Base-by-base conservation (phyloP, 2,329 filamentous ascomycete genomes). In the Chaetothyriales sp. region DNA sequence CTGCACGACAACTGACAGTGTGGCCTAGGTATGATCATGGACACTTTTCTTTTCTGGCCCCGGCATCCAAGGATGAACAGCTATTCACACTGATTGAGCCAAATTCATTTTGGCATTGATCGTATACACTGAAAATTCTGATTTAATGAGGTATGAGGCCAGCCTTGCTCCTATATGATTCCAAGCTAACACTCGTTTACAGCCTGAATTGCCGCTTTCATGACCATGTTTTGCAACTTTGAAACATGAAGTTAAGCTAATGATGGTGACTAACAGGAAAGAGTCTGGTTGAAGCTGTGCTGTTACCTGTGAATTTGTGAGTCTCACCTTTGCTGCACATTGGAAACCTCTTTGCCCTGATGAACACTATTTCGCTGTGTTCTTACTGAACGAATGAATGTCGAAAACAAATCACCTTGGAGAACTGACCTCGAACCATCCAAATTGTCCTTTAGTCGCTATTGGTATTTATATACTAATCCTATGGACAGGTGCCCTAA, bases 11-110 rank as follows among this genome's bases (percentile, higher is more conserved):
- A 49, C 57, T 62, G 53, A 59, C 55, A 53, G 43, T 52, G 44
- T 43, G 53, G 55, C 51, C 45, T 58, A 61, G 59, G 67, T 68
- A 68, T 48, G 43, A 53, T 12, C 10, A 39, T 39, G 3, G 32
- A 39, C 15, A 15, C 10, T 39, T 45, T 55, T 55, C 49, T 55
- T 49, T 53, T 56, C 53, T 57, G 59, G 60, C 59, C 59, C 62
- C 63, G 65, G 68, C 69, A 59, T 70, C 67, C 64, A 60, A 79
- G 80, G 78, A 81, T 81, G 77, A 80, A 74, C 69, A 72, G 32
- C 71, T 80, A 81, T 81, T 81, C 78, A 81, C 78, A 80, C 78
- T 81, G 77, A 80, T 78, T 79, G 78, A 81, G 70, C 72, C 67
- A 66, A 66, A 64, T 65, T 67, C 65, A 63, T 66, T 67, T 65